Conservation (phyloP, 2,329 filamentous ascomycete genomes). For the Alternaria rosae region DNA sequence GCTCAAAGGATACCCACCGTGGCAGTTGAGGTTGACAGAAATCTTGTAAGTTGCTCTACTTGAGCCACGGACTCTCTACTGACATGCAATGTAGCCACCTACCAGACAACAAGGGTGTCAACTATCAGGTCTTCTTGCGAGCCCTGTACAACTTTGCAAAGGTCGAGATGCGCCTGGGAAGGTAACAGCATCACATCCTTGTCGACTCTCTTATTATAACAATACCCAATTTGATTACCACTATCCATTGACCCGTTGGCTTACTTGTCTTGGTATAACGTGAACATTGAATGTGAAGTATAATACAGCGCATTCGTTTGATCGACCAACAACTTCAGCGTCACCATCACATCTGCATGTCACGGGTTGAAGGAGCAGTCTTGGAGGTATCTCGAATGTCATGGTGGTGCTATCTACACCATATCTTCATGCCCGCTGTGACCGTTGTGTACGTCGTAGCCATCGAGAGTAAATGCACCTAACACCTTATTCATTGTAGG, state of each 20-base stretch:
- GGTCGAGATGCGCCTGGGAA: slow-evolving; percentile 86
- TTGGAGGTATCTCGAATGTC: slow-evolving; percentile 43
- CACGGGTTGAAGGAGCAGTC: slow-evolving; percentile 1
- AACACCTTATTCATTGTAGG: slow-evolving; percentile 50
- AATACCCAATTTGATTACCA: slow-evolving; percentile 26
- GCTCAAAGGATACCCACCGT: slow-evolving; percentile 91
- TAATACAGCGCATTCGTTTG: neutral
- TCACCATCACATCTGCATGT: neutral
- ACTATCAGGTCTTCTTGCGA: slow-evolving; percentile 91
- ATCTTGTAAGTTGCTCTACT: slow-evolving; percentile 70
- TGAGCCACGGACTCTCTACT: neutral
- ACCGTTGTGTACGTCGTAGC: slow-evolving; percentile 42
- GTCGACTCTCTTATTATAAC: slow-evolving; percentile 11
- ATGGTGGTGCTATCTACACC: slow-evolving; percentile 42
- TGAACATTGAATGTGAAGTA: neutral
- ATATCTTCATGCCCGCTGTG: slow-evolving; percentile 39
- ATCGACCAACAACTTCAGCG: neutral
- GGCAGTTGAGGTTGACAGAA: slow-evolving; percentile 94
- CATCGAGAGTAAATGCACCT: slow-evolving; percentile 47
- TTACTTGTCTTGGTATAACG: neutral
- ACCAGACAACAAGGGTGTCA: slow-evolving; percentile 80
- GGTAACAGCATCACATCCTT: slow-evolving; percentile 46
- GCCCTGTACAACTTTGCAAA: slow-evolving; percentile 84
- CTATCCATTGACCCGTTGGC: neutral
- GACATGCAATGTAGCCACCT: slow-evolving; percentile 51